Evolutionary conservation across 257 asterid species (phyloP).

Genomic region (Petrea volubilis): DNA sequence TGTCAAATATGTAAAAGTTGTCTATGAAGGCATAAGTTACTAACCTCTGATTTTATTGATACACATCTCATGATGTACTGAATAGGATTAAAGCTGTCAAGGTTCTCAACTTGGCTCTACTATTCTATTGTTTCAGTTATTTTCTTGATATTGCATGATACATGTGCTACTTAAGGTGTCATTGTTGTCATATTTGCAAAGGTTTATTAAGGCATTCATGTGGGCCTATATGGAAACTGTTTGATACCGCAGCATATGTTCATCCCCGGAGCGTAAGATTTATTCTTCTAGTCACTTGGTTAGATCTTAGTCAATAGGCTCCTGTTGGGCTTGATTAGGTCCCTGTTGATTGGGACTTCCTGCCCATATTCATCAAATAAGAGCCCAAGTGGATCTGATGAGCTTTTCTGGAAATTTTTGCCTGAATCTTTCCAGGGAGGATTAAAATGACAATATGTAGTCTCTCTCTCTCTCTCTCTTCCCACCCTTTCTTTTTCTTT

Average conservation of each 20-base stretch:
- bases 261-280: neutral
- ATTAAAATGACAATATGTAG: neutral
- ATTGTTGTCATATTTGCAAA: neutral
- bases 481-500: neutral
- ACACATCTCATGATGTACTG: conserved; percentile 6
- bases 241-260: neutral
- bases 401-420: neutral
- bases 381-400: neutral
- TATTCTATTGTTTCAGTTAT: neutral
- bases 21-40: neutral
- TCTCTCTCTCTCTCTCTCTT: neutral
- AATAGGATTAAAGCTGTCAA: neutral
- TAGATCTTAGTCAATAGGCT: neutral
- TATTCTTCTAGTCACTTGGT: neutral
- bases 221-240: neutral
- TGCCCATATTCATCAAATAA: neutral
- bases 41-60: neutral
- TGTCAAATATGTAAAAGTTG: conserved; percentile 2
- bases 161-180: neutral
- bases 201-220: neutral
- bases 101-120: neutral
- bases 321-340: conserved; percentile 3
- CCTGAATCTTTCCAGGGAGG: neutral
- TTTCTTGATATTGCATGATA: neutral
- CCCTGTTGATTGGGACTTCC: neutral